phyloP scores from a whole-genome alignment of 2,329 filamentous ascomycete genomes.

The Alternaria solani region DNA sequence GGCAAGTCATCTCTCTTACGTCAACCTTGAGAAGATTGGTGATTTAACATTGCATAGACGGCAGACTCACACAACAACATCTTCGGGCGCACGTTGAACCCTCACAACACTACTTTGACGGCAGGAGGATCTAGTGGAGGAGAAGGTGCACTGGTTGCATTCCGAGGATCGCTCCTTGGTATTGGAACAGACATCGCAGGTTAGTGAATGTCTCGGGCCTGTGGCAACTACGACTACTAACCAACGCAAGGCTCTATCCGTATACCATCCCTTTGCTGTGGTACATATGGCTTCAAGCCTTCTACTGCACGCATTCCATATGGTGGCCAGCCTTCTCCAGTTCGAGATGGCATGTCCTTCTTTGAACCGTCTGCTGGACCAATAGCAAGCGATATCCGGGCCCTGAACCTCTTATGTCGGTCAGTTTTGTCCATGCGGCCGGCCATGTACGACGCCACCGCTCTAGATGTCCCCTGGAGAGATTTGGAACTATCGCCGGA shows the following conservation, averaged over 20 bases:
- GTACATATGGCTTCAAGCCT: slow-evolving; percentile 59
- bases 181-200: slow-evolving; percentile 66
- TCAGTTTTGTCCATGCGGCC: slow-evolving; percentile 8
- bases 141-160: slow-evolving; percentile 67
- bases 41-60: slow-evolving; percentile 49
- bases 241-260: slow-evolving; percentile 49
- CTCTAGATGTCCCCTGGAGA: slow-evolving; percentile 14
- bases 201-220: not conserved
- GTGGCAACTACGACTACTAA: not conserved
- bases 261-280: slow-evolving; percentile 63
- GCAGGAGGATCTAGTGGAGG: slow-evolving; percentile 71
- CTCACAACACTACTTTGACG: slow-evolving; percentile 64
- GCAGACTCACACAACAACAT: slow-evolving; percentile 68
- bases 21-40: slow-evolving; percentile 25
- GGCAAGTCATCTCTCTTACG: slow-evolving; percentile 51
- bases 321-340: slow-evolving; percentile 15
- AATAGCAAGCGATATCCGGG: slow-evolving; percentile 9
- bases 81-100: slow-evolving; percentile 68
- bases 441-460: slow-evolving; percentile 5
- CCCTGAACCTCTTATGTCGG: not conserved
- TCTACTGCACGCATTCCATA: slow-evolving; percentile 61
- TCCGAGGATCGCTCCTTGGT: slow-evolving; percentile 66
- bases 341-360: not conserved
- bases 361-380: slow-evolving; percentile 9
- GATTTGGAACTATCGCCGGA: not conserved